Base-by-base conservation (phyloP, 1,139 yeast species). In the Nadsonia commutata region DNA sequence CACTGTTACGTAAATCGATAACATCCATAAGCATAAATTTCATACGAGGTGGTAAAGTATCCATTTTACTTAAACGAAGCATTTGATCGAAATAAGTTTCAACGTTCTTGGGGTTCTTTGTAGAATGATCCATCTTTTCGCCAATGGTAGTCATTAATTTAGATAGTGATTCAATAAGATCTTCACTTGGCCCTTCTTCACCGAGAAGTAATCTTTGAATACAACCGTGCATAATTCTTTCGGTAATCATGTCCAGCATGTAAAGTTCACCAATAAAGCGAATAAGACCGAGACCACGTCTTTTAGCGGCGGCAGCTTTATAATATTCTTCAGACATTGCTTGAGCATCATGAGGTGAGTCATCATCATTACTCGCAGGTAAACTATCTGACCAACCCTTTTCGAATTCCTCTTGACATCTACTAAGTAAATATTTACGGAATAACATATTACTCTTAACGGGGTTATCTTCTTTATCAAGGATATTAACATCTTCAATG, bases 291-390 rank as follows among this genome's bases (percentile, higher is more conserved):
- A 93, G 74, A 59, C 97, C 98, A 70, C 97, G 80, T 76, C 99
- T 84, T 76, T 90, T 93, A 48, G 95, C 94, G 43, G 93, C 86
- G 37, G 95, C 96, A 62, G 81, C 78, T 51, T 68, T 70, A 64
- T 90, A 93, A 66, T 90, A 90, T 62, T 90, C 98, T 57, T 90
- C 98, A 44, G 95, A 82, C 90, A 86, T 80, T 80, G 85, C 75
- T 64, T 86, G 95, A 40, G 90, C 81, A 36, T 54, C 59, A 37
- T 53, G 45, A 23, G 61, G 55, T 42, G 83, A 60, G 46, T 94
- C 94, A 59, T 84, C 94, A 51, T 71, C 78, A 54, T 78, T 79
- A 6, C n/a, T 13, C 11, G 90, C 76, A 48, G 94, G 94, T 51
- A 84, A 68, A 59, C 81, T 79, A 60, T 81, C 94, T 51, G 79